Evolutionary conservation across 1,284 basidiomycete species (phyloP), one percentile per base, ranked within the genome.

Genomic region (Trametes hirsuta): DNA sequence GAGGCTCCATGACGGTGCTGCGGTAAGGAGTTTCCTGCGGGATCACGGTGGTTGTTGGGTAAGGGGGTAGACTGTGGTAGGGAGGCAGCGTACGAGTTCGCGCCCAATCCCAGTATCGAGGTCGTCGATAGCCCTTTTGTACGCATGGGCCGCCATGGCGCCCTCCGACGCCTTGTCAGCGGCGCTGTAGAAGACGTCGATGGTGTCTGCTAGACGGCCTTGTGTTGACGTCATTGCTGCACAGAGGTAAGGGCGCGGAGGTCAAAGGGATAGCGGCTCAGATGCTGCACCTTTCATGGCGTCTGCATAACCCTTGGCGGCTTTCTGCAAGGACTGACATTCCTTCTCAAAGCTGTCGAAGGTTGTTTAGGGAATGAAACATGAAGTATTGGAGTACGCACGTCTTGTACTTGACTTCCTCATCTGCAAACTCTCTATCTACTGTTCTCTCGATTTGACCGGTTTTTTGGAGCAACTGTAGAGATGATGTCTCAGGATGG

Each of bases 381-480:
- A 49, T 35, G 24, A 39, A 10, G 30, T 30, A 30, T 30, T 35
- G 18, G 22, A 10, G n/a, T 30, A 84, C 95, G 74, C 78, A 95
- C 91, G 84, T 86, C 76, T 89, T 87, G 81, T 90, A 99, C 73
- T 94, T 94, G 50, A 87, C 84, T 74, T 97, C 94, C 75, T 98
- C 95, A 61, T 97, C 91, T 35, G 90, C 83, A 74, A 98, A 99
- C 72, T 98, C 95, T 58, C 91, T 81, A 76, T 99, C 97, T 30
- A 98, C 85, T 0, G 97, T 99, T 35, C 94, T 84, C 74, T 99
- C 97, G 59, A 99, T 93, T 77, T 98, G 95, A 61, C 96, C 96
- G 1, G 96, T 98, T 86, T 97, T 97, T 81, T 97, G 94, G 76
- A 96, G 85, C 71, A 97, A 84, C 91, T 93, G 44, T 51, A 35